Evolutionary conservation across 148 eudicot species (phyloP).

Genomic region (Chenopodium suecicum): DNA sequence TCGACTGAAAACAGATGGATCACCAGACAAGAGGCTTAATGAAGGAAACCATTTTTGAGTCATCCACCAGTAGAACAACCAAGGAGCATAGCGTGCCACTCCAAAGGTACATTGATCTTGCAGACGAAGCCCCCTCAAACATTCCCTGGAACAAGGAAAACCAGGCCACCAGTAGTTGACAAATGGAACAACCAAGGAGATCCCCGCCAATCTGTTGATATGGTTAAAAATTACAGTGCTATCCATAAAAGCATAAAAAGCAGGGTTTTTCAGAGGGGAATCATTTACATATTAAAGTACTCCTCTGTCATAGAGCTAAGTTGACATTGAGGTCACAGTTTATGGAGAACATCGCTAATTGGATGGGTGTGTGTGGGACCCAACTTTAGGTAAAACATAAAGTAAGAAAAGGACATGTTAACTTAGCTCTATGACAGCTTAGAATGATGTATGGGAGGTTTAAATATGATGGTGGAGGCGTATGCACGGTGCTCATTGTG

Average conservation of each 20-base stretch:
- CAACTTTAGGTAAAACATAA: too few species aligned
- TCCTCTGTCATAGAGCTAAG: background rate
- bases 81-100: conserved; percentile 66
- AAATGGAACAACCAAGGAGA: conserved; percentile 63
- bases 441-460: too few species aligned
- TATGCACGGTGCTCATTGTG: too few species aligned
- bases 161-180: conserved; percentile 79
- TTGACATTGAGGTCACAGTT: background rate
- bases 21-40: conserved; percentile 34
- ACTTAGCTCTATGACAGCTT: background rate
- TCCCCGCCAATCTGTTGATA: conserved; percentile 63
- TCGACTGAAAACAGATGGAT: conserved; percentile 29
- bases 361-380: background rate
- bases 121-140: conserved; percentile 33
- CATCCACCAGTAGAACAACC: conserved; percentile 73
- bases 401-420: background rate
- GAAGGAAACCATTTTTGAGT: conserved; percentile 70
- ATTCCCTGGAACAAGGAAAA: conserved; percentile 46
- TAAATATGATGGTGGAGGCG: too few species aligned
- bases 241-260: background rate
- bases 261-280: background rate
- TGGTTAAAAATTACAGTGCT: background rate
- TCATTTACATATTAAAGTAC: background rate
- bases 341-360: background rate
- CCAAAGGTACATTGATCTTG: conserved; percentile 57